These are phyloP conservation scores for Umbelopsis vinacea DNA, from an alignment of 192 early-diverging fungal genomes.

Conservation along the genomic window DNA sequence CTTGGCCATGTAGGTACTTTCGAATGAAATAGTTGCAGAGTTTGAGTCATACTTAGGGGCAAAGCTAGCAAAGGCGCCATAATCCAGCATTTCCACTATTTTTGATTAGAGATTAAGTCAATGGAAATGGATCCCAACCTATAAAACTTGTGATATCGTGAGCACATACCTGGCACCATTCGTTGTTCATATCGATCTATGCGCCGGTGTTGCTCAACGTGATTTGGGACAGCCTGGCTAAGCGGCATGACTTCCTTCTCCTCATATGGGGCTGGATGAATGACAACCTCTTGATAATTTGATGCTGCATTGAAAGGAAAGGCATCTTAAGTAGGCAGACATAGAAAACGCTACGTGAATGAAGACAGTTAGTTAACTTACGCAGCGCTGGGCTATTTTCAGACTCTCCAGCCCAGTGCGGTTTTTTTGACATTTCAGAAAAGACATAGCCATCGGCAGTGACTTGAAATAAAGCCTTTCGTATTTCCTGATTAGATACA, in stretches of 20 bases:
- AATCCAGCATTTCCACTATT: constrained; percentile 54
- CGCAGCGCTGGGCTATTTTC: constrained; percentile 29
- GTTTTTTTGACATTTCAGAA: constrained; percentile 32
- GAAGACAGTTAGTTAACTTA: not conserved
- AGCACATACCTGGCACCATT: constrained; percentile 32
- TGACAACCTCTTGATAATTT: constrained; percentile 39
- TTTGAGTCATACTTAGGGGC: constrained; percentile 56
- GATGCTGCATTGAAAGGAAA: constrained; percentile 28
- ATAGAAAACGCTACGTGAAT: not conserved
- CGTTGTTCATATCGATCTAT: constrained; percentile 30
- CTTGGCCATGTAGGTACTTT: constrained; percentile 43
- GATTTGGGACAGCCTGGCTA: constrained; percentile 29
- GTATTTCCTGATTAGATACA: constrained; percentile 2
- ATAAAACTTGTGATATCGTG: too few species aligned
- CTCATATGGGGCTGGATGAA: constrained; percentile 29
- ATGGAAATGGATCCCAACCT: too few species aligned
- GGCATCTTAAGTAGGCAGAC: constrained; percentile 15
- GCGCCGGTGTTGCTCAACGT: not conserved
- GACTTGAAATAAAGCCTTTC: constrained; percentile 47
- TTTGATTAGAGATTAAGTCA: not conserved
- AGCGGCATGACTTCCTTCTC: constrained; percentile 35
- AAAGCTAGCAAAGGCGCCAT: constrained; percentile 55
- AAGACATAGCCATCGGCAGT: constrained; percentile 53
- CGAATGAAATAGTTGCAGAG: constrained; percentile 49
- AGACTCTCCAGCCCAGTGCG: constrained; percentile 23